These are phyloP conservation scores for Spongiforma sp. DNA, from an alignment of 1,284 basidiomycete genomes.

Conservation along the genomic window DNA sequence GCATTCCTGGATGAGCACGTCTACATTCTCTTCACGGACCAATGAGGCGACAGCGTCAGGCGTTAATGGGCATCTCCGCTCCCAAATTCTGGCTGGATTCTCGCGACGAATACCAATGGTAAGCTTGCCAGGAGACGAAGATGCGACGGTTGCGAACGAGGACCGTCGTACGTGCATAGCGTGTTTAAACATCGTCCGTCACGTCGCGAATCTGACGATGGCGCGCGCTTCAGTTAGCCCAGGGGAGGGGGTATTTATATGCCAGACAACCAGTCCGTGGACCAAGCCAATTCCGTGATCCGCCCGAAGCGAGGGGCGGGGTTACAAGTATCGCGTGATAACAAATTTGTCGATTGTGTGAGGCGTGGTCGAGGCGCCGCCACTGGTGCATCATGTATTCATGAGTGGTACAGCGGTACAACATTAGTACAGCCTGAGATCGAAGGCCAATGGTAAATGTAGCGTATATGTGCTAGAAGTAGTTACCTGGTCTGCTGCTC, in stretches of 20 bases:
- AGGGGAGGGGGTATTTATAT: slow-evolving; percentile 5
- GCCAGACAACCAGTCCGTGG: not conserved
- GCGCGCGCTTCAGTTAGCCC: no score
- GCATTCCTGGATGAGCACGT: slow-evolving; percentile 79
- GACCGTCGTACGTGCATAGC: slow-evolving; percentile 23
- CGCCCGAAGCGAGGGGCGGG: slow-evolving; percentile 12
- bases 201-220: not conserved
- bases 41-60: slow-evolving; percentile 73
- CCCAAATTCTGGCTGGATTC: slow-evolving; percentile 83
- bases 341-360: no score
- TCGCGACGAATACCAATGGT: slow-evolving; percentile 77
- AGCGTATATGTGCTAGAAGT: no score
- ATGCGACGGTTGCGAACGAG: slow-evolving; percentile 22
- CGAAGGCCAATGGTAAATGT: no score
- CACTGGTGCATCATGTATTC: no score
- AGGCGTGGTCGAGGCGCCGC: no score
- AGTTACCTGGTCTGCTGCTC: no score
- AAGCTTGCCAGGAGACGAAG: slow-evolving; percentile 37
- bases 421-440: no score
- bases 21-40: slow-evolving; percentile 58
- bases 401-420: no score
- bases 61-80: slow-evolving; percentile 83
- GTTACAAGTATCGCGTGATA: no score
- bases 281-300: slow-evolving; percentile 4
- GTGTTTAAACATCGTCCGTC: slow-evolving; percentile 24